Evolutionary conservation across 345 rosid species (phyloP).

Genomic region (Xanthoceras sorbifolium): DNA sequence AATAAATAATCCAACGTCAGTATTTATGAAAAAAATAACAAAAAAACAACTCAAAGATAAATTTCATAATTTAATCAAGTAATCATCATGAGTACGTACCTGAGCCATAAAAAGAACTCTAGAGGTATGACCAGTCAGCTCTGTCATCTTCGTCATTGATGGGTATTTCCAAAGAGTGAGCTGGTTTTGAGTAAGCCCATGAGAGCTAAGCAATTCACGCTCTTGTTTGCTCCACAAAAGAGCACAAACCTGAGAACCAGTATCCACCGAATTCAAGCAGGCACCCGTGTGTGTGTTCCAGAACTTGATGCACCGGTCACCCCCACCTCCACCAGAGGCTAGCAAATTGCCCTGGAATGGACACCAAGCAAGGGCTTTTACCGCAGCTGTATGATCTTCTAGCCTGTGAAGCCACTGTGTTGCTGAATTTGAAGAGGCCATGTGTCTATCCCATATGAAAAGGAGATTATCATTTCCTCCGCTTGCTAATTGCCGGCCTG

Average conservation of each 20-base stretch:
- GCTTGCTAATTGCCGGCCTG: conserved; percentile 46
- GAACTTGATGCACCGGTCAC: conserved; percentile 40
- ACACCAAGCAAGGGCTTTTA: conserved; percentile 54
- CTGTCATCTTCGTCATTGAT: conserved; percentile 44
- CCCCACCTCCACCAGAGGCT: conserved; percentile 44
- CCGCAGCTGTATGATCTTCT: conserved; percentile 41
- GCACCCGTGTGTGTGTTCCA: conserved; percentile 43
- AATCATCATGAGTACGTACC: conserved; percentile 8
- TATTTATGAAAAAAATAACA: neutral
- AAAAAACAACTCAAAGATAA: neutral
- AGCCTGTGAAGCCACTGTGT: conserved; percentile 49
- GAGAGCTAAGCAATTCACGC: conserved; percentile 47
- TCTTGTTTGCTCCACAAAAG: conserved; percentile 45
- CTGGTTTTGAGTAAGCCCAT: conserved; percentile 36
- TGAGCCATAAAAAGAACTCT: conserved; percentile 50
- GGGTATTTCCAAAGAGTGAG: conserved; percentile 51
- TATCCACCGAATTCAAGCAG: conserved; percentile 42
- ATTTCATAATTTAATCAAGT: neutral
- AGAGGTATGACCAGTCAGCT: conserved; percentile 45
- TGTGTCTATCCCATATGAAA: conserved; percentile 45
- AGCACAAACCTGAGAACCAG: conserved; percentile 45
- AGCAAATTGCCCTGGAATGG: conserved; percentile 44
- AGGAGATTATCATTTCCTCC: conserved; percentile 50
- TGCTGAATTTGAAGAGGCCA: conserved; percentile 29
- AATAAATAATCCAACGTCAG: neutral